phyloP scores from a whole-genome alignment of 2,329 filamentous ascomycete species.

The Alternaria sp. region DNA sequence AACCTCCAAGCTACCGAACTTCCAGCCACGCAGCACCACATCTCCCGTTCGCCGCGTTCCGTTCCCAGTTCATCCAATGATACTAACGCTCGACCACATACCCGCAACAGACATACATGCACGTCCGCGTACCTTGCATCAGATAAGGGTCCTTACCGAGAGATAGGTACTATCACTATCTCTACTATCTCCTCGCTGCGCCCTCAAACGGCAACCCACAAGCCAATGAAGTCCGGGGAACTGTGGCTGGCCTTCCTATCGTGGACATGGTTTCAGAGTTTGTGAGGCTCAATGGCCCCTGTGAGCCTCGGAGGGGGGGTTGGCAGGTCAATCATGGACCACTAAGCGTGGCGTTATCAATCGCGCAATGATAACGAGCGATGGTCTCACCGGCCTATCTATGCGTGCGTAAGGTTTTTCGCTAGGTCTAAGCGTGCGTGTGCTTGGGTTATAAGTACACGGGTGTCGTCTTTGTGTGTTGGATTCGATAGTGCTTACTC shows the following conservation, averaged over 20 bases:
- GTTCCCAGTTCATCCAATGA: neutral
- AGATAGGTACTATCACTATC: slow-evolving; percentile 14
- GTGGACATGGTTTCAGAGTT: slow-evolving; percentile 2
- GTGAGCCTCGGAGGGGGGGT: slow-evolving; percentile 11
- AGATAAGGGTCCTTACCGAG: neutral
- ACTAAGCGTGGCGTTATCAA: slow-evolving; percentile 45
- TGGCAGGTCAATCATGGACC: slow-evolving; percentile 9
- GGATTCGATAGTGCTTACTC: neutral
- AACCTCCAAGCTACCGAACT: neutral
- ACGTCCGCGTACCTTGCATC: neutral
- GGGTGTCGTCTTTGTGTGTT: neutral
- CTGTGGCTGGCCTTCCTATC: neutral
- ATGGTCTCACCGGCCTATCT: slow-evolving; percentile 31
- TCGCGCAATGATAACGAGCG: slow-evolving; percentile 46
- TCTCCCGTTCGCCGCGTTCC: neutral
- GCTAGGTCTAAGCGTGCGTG: neutral
- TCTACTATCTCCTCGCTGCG: slow-evolving; percentile 1
- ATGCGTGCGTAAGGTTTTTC: neutral
- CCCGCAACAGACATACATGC: neutral
- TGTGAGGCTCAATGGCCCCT: slow-evolving; percentile 14
- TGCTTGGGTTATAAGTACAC: slow-evolving; percentile 23
- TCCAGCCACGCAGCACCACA: neutral
- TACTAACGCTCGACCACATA: neutral
- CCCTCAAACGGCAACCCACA: neutral
- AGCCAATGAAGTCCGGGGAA: neutral